phyloP scores from a whole-genome alignment of 2,329 filamentous ascomycete genomes.

The Aspergillus sp. region DNA sequence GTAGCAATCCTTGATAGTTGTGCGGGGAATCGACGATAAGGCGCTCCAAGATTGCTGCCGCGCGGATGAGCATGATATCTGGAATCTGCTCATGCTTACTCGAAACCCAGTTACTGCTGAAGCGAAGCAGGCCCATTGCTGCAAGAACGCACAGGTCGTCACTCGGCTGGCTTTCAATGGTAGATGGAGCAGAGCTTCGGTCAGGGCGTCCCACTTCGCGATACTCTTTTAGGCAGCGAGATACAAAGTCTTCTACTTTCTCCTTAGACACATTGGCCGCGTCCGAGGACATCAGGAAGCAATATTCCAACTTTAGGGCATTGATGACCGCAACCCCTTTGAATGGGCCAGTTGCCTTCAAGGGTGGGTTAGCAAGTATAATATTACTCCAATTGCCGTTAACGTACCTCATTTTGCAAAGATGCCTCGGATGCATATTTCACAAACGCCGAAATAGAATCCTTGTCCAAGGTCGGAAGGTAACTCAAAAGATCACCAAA shows the following conservation, averaged over 20 bases:
- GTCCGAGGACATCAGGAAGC: constrained; percentile 35
- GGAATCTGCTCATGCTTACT: constrained; percentile 21
- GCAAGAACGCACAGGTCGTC: constrained; percentile 47
- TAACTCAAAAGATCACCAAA: constrained; percentile 45
- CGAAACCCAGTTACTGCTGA: constrained; percentile 21
- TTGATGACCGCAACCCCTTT: constrained; percentile 40
- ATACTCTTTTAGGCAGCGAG: constrained; percentile 39
- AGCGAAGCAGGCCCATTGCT: constrained; percentile 41
- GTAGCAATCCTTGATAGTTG: constrained; percentile 46
- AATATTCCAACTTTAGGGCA: constrained; percentile 45
- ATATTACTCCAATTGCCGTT: neutral
- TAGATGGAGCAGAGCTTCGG: constrained; percentile 28
- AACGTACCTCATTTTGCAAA: constrained; percentile 26
- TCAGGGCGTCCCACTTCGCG: constrained; percentile 22
- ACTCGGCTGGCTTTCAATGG: constrained; percentile 44
- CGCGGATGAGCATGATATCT: constrained; percentile 36
- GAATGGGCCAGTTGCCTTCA: constrained; percentile 21
- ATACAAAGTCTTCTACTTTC: constrained; percentile 38
- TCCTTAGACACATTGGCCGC: constrained; percentile 25
- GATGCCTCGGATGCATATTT: constrained; percentile 24
- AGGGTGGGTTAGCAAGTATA: constrained; percentile 4
- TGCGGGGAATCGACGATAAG: constrained; percentile 45
- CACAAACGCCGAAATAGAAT: constrained; percentile 26
- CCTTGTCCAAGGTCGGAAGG: constrained; percentile 29
- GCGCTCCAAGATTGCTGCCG: constrained; percentile 40